phyloP scores from a whole-genome alignment of 1,139 yeast species.

The Arxiozyma telluris region DNA sequence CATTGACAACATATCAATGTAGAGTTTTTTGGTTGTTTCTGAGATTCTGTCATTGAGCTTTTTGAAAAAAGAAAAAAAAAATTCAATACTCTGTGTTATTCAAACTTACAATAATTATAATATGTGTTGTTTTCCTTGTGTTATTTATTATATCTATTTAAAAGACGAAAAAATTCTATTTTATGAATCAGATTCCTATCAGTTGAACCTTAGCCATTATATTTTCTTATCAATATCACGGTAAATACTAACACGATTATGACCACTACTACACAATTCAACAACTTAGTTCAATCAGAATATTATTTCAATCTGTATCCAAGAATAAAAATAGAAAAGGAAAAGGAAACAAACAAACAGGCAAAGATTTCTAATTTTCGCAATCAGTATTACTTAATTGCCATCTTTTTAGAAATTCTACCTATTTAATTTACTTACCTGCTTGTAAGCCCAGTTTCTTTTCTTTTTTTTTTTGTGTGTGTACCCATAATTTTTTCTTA shows the following conservation, averaged over 20 bases:
- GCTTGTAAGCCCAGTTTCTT: neutral
- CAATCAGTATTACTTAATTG: neutral
- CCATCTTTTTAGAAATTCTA: too few relatives aligned
- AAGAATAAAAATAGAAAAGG: too few relatives aligned
- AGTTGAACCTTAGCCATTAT: neutral
- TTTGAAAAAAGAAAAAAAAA: neutral
- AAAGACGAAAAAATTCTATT: too few relatives aligned
- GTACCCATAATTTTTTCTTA: too few relatives aligned
- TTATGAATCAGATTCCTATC: neutral
- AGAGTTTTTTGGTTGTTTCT: neutral
- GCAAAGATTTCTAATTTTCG: neutral
- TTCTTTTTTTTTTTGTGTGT: too few relatives aligned
- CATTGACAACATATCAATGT: slow-evolving; percentile 6
- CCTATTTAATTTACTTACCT: neutral
- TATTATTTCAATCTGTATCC: neutral
- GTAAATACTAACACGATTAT: neutral
- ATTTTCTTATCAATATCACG: too few relatives aligned
- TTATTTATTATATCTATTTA: neutral
- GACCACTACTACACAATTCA: neutral
- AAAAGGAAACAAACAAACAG: too few relatives aligned
- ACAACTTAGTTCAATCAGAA: neutral
- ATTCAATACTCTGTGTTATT: neutral
- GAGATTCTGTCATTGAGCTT: neutral
- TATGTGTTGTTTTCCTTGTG: neutral
- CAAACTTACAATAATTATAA: too few relatives aligned